Evolutionary conservation across 306 rosid species (phyloP).

Genomic region (Casuarina equisetifolia): DNA sequence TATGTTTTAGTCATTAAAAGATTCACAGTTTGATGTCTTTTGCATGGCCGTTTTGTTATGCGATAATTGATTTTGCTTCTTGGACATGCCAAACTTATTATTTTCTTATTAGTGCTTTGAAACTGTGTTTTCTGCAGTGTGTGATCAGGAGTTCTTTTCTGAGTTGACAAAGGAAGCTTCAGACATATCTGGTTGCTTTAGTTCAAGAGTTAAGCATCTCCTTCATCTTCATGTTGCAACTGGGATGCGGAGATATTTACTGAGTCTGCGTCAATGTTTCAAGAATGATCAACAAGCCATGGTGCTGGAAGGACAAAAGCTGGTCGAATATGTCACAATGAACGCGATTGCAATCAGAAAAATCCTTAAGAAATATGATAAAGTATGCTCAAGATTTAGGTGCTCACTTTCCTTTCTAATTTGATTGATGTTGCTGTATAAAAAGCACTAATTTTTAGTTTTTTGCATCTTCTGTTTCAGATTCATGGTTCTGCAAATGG

Average conservation of each 20-base stretch:
- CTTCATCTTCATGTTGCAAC: constrained; percentile 75
- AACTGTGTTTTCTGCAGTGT: constrained; percentile 42
- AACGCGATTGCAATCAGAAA: constrained; percentile 83
- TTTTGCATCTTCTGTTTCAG: not conserved
- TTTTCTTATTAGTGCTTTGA: not conserved
- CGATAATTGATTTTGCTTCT: not conserved
- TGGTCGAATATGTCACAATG: constrained; percentile 81
- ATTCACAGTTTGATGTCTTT: no score
- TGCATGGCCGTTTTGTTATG: not conserved
- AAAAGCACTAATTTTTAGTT: not conserved
- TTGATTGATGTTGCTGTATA: constrained; percentile 13
- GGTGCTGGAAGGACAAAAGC: constrained; percentile 64
- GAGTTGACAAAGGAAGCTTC: constrained; percentile 88
- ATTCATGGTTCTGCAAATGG: constrained; percentile 62
- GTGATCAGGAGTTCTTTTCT: constrained; percentile 74
- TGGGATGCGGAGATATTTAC: constrained; percentile 70
- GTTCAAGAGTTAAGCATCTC: constrained; percentile 71
- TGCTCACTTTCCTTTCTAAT: not conserved
- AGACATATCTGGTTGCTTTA: constrained; percentile 64
- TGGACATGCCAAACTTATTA: not conserved
- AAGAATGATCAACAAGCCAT: constrained; percentile 54
- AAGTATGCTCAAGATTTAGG: constrained; percentile 46
- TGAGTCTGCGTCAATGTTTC: constrained; percentile 60
- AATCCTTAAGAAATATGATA: constrained; percentile 93
- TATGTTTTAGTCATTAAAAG: no score